Evolutionary conservation across 1,284 basidiomycete genomes (phyloP), one percentile per base, ranked within the genome.

Genomic region (Polyporus tsugae): DNA sequence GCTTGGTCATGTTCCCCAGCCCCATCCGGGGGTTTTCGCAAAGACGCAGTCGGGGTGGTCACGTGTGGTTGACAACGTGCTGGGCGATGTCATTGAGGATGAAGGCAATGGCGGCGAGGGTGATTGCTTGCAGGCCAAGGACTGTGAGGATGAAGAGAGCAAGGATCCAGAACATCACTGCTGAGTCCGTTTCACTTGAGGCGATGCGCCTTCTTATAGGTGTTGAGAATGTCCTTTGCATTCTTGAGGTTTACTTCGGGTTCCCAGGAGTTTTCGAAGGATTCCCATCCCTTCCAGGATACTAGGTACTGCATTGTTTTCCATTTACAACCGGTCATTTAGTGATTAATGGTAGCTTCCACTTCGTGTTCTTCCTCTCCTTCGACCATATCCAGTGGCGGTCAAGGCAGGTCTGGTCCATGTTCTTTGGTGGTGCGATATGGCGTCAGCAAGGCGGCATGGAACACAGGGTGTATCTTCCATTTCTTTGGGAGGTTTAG

Each of bases 391-490:
- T 63, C 62, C 4, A 38, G 52, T 55, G 62, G 19, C 4, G 52
- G 62, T 4, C n/a, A 22, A 19, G 57, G 57, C 9, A 42, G 61
- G 13, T 60, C 41, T 13, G 44, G 57, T 15, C 62, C 66, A 15
- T 67, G 62, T 35, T 60, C 59, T 29, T 42, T 42, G 13, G 57
- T 67, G 25, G n/a, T 55, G 29, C 38, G 44, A 49, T 63, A 63
- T 29, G 62, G 62, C 2, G 44, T 60, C 6, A 41, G 42, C 1
- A 67, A 36, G 0, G 13, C 39, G 3, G 57, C 62, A 62, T 67
- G 58, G 17, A 67, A 67, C 19, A 67, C 66, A 1, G 57, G 57
- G 49, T 67, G 70, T 11, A 73, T 70, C 11, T 70, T 61, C 70
- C 68, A 73, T 10, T 60, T 41, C 2, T 41, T 36, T 4, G 61